Conservation (phyloP, 2,329 filamentous ascomycete genomes). For the Penicillium sp. region DNA sequence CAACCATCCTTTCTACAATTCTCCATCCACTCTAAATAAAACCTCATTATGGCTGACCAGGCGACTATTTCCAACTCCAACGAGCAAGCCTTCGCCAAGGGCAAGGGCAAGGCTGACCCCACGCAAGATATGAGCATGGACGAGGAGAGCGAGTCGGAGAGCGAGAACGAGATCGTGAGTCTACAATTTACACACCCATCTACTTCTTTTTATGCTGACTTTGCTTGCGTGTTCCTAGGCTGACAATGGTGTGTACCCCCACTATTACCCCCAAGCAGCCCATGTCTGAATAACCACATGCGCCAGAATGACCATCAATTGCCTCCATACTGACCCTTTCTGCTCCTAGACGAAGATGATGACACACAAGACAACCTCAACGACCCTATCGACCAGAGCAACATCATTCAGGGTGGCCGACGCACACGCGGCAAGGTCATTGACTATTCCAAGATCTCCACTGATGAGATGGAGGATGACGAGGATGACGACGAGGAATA, state of each 20-base stretch:
- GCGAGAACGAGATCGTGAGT: constrained; percentile 48
- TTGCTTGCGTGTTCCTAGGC: constrained; percentile 19
- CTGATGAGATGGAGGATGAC: constrained; percentile 64
- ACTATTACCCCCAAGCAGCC: not conserved
- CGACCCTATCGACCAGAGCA: constrained; percentile 85
- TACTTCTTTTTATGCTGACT: not conserved
- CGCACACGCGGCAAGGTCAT: constrained; percentile 92
- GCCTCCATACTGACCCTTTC: constrained; percentile 24
- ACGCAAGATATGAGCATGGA: constrained; percentile 67
- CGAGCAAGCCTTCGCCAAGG: constrained; percentile 61
- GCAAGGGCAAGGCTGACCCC: constrained; percentile 74
- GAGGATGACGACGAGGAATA: constrained; percentile 58
- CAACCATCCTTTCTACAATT: constrained; percentile 24
- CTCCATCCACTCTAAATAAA: constrained; percentile 9
- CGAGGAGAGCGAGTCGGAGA: constrained; percentile 67
- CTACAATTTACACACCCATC: not conserved
- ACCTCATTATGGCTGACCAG: constrained; percentile 39
- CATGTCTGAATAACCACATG: not conserved
- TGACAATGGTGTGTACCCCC: constrained; percentile 24
- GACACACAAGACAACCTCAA: constrained; percentile 71
- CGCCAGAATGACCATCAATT: not conserved
- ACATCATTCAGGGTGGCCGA: constrained; percentile 76
- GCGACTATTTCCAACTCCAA: constrained; percentile 42
- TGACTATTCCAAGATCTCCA: constrained; percentile 87
- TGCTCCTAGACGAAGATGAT: constrained; percentile 58